Evolutionary conservation across 2,329 filamentous ascomycete genomes (phyloP).

Genomic region (Colletotrichum navitas): DNA sequence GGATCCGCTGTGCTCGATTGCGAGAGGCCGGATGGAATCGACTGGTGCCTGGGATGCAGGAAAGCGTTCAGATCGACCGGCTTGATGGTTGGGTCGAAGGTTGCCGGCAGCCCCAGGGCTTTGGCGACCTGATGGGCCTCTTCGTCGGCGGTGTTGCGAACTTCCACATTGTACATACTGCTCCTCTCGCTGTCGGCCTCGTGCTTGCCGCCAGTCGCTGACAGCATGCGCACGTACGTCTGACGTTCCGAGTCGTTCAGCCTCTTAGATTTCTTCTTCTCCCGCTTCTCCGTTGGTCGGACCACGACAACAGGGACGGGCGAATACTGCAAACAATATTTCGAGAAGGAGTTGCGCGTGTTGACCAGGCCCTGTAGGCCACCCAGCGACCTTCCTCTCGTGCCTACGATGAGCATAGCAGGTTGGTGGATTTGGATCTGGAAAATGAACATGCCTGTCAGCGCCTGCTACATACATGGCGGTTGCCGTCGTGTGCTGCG

Average conservation of each 20-base stretch:
- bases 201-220: conserved; percentile 69
- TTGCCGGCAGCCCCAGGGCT: conserved; percentile 71
- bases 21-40: conserved; percentile 10
- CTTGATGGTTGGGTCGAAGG: conserved; percentile 74
- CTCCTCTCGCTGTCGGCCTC: conserved; percentile 69
- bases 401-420: conserved; percentile 91
- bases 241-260: conserved; percentile 80
- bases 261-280: conserved; percentile 91
- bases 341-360: conserved; percentile 84
- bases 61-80: conserved; percentile 57
- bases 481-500: neutral
- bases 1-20: conserved; percentile 15
- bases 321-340: conserved; percentile 94
- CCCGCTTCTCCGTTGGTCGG: conserved; percentile 85
- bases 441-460: conserved; percentile 10
- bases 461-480: neutral
- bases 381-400: conserved; percentile 84
- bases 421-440: conserved; percentile 94
- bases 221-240: conserved; percentile 83
- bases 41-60: conserved; percentile 41
- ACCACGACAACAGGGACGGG: conserved; percentile 95
- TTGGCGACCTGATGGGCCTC: conserved; percentile 75
- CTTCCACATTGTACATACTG: conserved; percentile 67
- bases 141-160: conserved; percentile 68
- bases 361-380: conserved; percentile 89